Evolutionary conservation across 768 basidiomycete species (phyloP), one percentile per base, ranked within the genome.

Genomic region (Leccinum sublutescens): DNA sequence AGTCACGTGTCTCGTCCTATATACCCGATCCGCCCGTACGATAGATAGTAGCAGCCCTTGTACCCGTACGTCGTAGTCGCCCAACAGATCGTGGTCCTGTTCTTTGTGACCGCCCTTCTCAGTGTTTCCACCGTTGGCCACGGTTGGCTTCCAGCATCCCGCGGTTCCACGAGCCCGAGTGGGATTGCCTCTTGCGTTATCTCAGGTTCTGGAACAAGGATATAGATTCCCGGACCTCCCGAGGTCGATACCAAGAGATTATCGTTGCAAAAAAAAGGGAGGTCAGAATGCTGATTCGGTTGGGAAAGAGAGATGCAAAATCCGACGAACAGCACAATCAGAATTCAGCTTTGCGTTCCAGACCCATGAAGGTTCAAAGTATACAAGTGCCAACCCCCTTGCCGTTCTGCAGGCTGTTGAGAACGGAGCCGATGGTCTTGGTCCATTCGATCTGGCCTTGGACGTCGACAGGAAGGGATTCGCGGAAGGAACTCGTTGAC

Each of bases 321-420:
- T 48, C 17, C 14, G n/a, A 65, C 64, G 9, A 21, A 58, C 64
- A n/a, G 43, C 4, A 12, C 65, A 66, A 12, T 8, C 4, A 38
- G 65, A 66, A 25, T 6, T 49, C 15, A 63, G 7, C 15, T 14
- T 23, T 1, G 58, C 10, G 15, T 66, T 66, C 3, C 43, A 34
- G 14, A 43, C 5, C 56, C 64, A 65, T 14, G 43, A 50, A 9
- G 60, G 56, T n/a, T 65, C 65, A 36, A 29, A 66, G 38, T 60
- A 58, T n/a, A 56, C 43, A 12, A 66, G 17, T 31, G 49, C 62
- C 17, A 66, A n/a, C 17, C 48, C 57, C 58, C n/a, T 55, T 66
- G 45, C 43, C 34, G 48, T 34, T 33, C 0, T 34, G 4, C 9
- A 8, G 10, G 36, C 23, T 15, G 29, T 19, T 14, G 19, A 66